Evolutionary conservation across 768 basidiomycete species (phyloP).

Genomic region (Chlorophyllum brunneum): DNA sequence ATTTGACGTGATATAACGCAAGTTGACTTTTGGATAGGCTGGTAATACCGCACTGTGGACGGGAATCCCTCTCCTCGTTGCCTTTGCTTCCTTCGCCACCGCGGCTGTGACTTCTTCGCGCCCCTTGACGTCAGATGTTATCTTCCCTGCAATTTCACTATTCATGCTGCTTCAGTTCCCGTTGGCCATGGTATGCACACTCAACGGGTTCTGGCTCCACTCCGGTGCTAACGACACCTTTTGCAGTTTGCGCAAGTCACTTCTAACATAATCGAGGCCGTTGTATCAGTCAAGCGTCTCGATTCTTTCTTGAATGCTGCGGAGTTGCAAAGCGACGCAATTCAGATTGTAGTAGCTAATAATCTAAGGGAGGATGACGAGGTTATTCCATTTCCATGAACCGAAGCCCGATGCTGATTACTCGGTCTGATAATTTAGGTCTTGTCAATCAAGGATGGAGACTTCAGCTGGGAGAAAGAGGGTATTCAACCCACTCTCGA

Average conservation of each 20-base stretch:
- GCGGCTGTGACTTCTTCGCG: slow-evolving; percentile 57
- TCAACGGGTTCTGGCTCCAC: background rate
- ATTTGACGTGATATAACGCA: slow-evolving; percentile 4
- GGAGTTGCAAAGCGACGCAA: slow-evolving; percentile 78
- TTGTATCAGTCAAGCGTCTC: slow-evolving; percentile 79
- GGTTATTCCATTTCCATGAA: slow-evolving; percentile 25
- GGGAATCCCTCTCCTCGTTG: slow-evolving; percentile 71
- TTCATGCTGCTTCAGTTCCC: slow-evolving; percentile 89
- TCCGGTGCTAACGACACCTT: slow-evolving; percentile 4
- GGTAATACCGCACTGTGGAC: slow-evolving; percentile 62
- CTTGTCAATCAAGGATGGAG: slow-evolving; percentile 67
- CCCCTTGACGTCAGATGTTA: slow-evolving; percentile 84
- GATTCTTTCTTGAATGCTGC: slow-evolving; percentile 70
- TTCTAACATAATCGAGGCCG: slow-evolving; percentile 79
- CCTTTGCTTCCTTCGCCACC: slow-evolving; percentile 77
- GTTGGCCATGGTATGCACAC: slow-evolving; percentile 62
- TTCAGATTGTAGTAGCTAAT: slow-evolving; percentile 43
- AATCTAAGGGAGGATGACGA: slow-evolving; percentile 56
- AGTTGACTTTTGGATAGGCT: slow-evolving; percentile 31
- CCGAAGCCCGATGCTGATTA: background rate
- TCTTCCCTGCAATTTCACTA: slow-evolving; percentile 93
- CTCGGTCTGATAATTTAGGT: slow-evolving; percentile 32
- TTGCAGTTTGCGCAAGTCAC: slow-evolving; percentile 65
- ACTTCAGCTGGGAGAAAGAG: slow-evolving; percentile 76
- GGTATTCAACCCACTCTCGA: slow-evolving; percentile 62